Evolutionary conservation across 202 grass and related monocot genomes (phyloP).

Genomic region (Hordeum pubiflorum): DNA sequence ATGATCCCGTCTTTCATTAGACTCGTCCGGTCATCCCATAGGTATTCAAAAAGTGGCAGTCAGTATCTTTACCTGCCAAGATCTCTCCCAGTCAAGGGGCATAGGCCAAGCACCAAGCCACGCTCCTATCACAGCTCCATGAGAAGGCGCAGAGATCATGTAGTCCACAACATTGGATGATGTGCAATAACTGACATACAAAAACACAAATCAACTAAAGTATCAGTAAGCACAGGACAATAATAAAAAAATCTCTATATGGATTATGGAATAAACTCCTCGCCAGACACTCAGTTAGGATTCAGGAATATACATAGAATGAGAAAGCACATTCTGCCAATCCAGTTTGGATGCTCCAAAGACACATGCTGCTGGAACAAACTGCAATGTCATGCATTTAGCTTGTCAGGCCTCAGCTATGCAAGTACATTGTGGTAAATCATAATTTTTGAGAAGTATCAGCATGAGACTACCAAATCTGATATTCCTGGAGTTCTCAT

Average conservation of each 20-base stretch:
- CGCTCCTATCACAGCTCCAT: slow-evolving; percentile 82
- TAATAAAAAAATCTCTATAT: not conserved
- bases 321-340: slow-evolving; percentile 66
- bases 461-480: not conserved
- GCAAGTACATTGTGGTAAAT: not conserved
- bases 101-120: slow-evolving; percentile 96
- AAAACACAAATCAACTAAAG: slow-evolving; percentile 26
- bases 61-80: slow-evolving; percentile 70
- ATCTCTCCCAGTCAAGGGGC: slow-evolving; percentile 96
- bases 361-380: slow-evolving; percentile 74
- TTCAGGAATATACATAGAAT: slow-evolving; percentile 51
- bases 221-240: not conserved
- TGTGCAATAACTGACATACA: slow-evolving; percentile 30
- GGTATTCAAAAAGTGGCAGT: not conserved
- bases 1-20: not conserved
- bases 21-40: not conserved
- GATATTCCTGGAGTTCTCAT: not conserved
- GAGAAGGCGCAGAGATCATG: slow-evolving; percentile 65
- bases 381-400: slow-evolving; percentile 44
- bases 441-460: not conserved
- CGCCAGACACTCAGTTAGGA: not conserved
- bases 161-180: slow-evolving; percentile 39
- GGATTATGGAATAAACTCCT: not conserved
- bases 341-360: slow-evolving; percentile 68
- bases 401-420: not conserved